These are phyloP conservation scores for Trypethelium eluteriae DNA, from an alignment of 495 filamentous ascomycete species.

Conservation along the genomic window DNA sequence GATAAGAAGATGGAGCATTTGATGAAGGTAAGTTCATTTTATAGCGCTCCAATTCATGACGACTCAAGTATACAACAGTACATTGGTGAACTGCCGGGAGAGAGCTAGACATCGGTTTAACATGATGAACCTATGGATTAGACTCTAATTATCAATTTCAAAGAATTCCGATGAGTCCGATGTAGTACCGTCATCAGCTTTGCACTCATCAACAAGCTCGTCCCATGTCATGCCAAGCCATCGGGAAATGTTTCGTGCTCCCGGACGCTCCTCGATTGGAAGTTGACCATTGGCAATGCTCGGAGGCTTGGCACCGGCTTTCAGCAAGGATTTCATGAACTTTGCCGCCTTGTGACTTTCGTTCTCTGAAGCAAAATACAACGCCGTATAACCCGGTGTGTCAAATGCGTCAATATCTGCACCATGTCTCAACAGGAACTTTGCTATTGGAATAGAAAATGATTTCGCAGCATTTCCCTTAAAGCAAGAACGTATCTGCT, in stretches of 20 bases:
- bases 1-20: no score
- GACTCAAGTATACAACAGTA: no score
- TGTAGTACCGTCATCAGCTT: neutral
- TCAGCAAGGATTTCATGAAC: neutral
- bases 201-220: neutral
- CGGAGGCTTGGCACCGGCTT: neutral
- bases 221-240: neutral
- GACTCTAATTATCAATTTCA: no score
- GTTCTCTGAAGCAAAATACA: neutral
- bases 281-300: neutral
- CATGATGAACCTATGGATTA: no score
- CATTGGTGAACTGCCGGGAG: no score
- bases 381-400: neutral
- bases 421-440: neutral
- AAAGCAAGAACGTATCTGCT: no score
- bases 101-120: no score
- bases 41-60: no score
- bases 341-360: neutral
- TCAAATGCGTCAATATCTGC: neutral
- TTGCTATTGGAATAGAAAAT: neutral
- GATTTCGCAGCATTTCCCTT: no score
- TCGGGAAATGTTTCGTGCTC: neutral
- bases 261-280: neutral
- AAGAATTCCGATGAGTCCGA: neutral
- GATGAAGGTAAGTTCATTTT: no score